phyloP scores from a whole-genome alignment of 257 asterid genomes.

The Eucommia ulmoides region DNA sequence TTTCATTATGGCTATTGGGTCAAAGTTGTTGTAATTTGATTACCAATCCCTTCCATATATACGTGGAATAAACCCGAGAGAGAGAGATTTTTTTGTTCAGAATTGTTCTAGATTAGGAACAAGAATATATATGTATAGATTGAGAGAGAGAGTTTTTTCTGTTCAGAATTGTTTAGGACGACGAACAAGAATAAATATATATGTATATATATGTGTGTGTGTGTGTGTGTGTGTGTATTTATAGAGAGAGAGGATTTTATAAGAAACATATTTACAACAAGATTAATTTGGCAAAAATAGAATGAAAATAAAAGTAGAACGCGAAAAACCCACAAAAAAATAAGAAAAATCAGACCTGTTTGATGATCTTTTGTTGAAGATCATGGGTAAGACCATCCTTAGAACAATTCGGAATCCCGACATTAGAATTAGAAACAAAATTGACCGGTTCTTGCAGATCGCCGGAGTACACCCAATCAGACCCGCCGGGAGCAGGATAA shows the following conservation, averaged over 20 bases:
- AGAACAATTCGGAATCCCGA: slow-evolving; percentile 6
- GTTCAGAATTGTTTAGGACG: not conserved
- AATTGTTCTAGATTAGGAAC: too few relatives aligned
- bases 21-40: too few relatives aligned
- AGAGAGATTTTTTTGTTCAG: too few relatives aligned
- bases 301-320: not conserved
- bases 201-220: too few relatives aligned
- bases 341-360: slow-evolving; percentile 44
- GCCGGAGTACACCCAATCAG: slow-evolving; percentile 38
- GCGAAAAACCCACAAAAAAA: not conserved
- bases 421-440: slow-evolving; percentile 14
- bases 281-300: not conserved
- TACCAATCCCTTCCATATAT: too few relatives aligned
- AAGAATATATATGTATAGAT: too few relatives aligned
- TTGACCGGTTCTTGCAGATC: slow-evolving; percentile 38
- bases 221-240: too few relatives aligned
- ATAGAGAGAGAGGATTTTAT: not conserved
- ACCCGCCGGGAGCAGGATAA: slow-evolving; percentile 40
- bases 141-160: too few relatives aligned
- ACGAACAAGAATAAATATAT: not conserved
- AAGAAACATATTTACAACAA: not conserved
- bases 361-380: slow-evolving; percentile 58
- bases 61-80: too few relatives aligned
- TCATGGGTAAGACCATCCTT: slow-evolving; percentile 60
- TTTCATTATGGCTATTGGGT: too few relatives aligned